These are phyloP conservation scores for Auriculariales sp. DNA, from an alignment of 768 basidiomycete species.

Conservation along the genomic window DNA sequence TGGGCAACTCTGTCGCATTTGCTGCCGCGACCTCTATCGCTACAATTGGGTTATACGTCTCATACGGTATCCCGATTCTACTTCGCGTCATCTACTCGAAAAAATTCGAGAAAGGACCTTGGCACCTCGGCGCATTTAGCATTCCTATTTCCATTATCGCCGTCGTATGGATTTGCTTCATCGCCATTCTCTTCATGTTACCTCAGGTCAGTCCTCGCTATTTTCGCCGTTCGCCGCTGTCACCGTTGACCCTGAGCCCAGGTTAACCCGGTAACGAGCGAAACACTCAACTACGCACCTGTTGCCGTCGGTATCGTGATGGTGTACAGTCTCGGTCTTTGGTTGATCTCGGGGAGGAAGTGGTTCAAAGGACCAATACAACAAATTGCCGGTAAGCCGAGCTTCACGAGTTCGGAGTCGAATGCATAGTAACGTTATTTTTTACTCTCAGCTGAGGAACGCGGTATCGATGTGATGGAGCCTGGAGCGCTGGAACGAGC, in stretches of 20 bases:
- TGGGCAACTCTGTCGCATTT: slow-evolving; percentile 62
- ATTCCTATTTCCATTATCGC: slow-evolving; percentile 41
- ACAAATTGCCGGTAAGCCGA: slow-evolving; percentile 39
- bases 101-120: slow-evolving; percentile 51
- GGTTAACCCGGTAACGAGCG: slow-evolving; percentile 52
- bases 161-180: slow-evolving; percentile 57
- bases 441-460: slow-evolving; percentile 25
- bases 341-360: slow-evolving; percentile 54
- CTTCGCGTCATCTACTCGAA: slow-evolving; percentile 47
- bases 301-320: slow-evolving; percentile 67
- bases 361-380: slow-evolving; percentile 62
- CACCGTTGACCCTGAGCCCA: background rate
- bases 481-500: slow-evolving; percentile 13
- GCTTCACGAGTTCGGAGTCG: background rate
- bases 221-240: background rate
- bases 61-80: slow-evolving; percentile 65
- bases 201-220: no score
- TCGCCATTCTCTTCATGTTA: slow-evolving; percentile 59
- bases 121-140: slow-evolving; percentile 53
- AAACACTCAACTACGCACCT: slow-evolving; percentile 62
- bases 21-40: slow-evolving; percentile 43
- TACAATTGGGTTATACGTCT: slow-evolving; percentile 64
- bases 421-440: background rate
- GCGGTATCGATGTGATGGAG: slow-evolving; percentile 36
- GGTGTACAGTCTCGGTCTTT: slow-evolving; percentile 48